Percentiles rank a stretch among this genome's conserved stretches.
These are phyloP conservation scores for Aspergillus aculeatinus DNA, from an alignment of 2,329 filamentous ascomycete species.

Conservation along the genomic window DNA sequence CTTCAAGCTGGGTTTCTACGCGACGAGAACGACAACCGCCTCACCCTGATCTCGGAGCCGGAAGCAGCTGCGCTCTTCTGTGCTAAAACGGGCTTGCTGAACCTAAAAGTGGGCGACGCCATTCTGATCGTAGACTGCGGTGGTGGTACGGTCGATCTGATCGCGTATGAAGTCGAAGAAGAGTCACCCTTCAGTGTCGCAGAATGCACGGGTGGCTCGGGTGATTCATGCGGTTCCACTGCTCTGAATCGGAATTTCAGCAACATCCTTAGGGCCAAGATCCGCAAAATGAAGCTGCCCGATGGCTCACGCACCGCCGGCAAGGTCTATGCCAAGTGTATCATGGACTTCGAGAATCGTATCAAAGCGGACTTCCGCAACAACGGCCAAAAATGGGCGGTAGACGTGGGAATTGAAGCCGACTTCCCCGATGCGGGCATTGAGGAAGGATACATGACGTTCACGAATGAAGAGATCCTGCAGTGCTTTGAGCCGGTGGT, in stretches of 20 bases:
- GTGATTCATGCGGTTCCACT: conserved; percentile 97
- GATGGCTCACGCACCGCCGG: conserved; percentile 97
- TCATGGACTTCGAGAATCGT: conserved; percentile 99
- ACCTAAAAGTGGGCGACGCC: conserved; percentile 98
- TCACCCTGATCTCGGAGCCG: conserved; percentile 93
- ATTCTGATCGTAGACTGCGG: conserved; percentile 97
- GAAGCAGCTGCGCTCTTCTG: conserved; percentile 98
- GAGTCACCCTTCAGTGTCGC: conserved; percentile 96
- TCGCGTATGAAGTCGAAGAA: conserved; percentile 97
- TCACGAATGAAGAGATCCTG: conserved; percentile 97
- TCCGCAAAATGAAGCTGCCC: conserved; percentile 97
- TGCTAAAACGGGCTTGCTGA: conserved; percentile 91
- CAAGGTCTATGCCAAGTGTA: conserved; percentile 97
- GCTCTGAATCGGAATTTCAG: conserved; percentile 97
- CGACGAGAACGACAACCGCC: conserved; percentile 94
- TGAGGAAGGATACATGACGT: conserved; percentile 99
- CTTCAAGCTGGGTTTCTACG: conserved; percentile 96
- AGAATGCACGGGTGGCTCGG: conserved; percentile 94
- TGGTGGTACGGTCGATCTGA: conserved; percentile 97
- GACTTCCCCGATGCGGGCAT: conserved; percentile 97
- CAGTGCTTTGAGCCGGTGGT: conserved; percentile 99
- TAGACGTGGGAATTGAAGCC: conserved; percentile 96
- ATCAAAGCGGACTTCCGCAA: conserved; percentile 99
- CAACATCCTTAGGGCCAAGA: conserved; percentile 96
- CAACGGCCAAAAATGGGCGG: conserved; percentile 98